phyloP scores from a whole-genome alignment of 2,329 filamentous ascomycete genomes.

The Talaromyces albobiverticillius region DNA sequence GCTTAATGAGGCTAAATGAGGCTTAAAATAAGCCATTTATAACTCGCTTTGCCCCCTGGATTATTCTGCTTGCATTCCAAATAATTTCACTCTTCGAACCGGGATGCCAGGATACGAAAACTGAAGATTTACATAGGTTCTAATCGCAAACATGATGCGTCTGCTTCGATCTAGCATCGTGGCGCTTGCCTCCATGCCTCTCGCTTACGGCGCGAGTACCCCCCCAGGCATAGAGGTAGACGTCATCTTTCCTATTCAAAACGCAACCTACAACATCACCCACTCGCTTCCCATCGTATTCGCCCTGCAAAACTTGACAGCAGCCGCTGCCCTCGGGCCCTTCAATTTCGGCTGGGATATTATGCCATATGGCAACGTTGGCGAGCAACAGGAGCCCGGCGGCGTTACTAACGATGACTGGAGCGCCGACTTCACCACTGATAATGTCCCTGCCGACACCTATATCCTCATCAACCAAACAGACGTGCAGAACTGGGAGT shows the following conservation, averaged over 20 bases:
- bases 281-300: background rate
- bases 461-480: slow-evolving; percentile 6
- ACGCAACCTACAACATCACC: background rate
- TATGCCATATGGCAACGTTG: slow-evolving; percentile 4
- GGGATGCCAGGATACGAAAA: too few species aligned
- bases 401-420: background rate
- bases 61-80: too few species aligned
- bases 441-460: background rate
- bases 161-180: background rate
- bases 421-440: background rate
- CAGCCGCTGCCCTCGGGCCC: background rate
- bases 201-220: background rate
- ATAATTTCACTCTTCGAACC: background rate
- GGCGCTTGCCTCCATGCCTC: background rate
- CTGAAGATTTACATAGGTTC: background rate
- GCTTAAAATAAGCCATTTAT: too few species aligned
- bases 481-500: slow-evolving; percentile 4
- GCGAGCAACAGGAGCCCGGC: background rate
- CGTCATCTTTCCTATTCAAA: background rate
- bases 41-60: too few species aligned
- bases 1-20: too few species aligned
- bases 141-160: slow-evolving; percentile 1
- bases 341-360: slow-evolving; percentile 9
- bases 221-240: background rate
- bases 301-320: background rate